Evolutionary conservation across 2,329 filamentous ascomycete species (phyloP), one percentile per base, ranked within the genome.

Genomic region (Cytospora schulzeri): DNA sequence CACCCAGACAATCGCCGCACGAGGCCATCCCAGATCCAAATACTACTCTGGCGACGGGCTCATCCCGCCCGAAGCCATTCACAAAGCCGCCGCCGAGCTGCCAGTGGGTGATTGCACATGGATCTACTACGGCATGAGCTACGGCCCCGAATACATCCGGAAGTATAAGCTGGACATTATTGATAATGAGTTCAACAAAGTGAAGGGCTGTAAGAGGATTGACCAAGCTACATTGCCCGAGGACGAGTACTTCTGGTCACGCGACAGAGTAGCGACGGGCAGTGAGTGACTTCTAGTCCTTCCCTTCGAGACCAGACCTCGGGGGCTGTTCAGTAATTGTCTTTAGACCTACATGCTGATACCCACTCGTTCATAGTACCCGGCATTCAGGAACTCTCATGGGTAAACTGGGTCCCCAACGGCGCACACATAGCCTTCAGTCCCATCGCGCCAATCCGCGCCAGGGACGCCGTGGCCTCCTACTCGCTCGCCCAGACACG

Each of bases 111-210:
- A 70, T 71, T 50, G 71, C 17, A 73, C 77, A 1, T 82, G 80
- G 80, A 78, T 79, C 68, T 81, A 81, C 69, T 81, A 82, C 66
- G 79, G 79, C 22, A 77, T 78, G 11, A 71, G 75, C 11, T 76
- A 78, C 65, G 71, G 73, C 6, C 72, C 72, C 1, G 66, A 71
- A 15, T 48, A 67, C 1, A 68, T 73, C 26, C 74, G 74, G 12
- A 69, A 72, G 58, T 72, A 74, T 65, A 75, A 76, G 67, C 71
- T 76, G 2, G 67, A 68, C n/a, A 71, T 73, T n/a, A 69, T 76
- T 62, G 72, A 76, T 61, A 65, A 68, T 33, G 73, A 73, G 62
- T 76, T 76, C 68, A 70, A 65, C 38, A 69, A 69, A 26, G 71
- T 77, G 2, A 57, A 71, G 0, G 74, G 75, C 4, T 73, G 73